A percentile compares a stretch with the other conserved stretches of the same genome.
Evolutionary conservation across 2,329 filamentous ascomycete genomes (phyloP).

Genomic region (Parastagonospora avenae): DNA sequence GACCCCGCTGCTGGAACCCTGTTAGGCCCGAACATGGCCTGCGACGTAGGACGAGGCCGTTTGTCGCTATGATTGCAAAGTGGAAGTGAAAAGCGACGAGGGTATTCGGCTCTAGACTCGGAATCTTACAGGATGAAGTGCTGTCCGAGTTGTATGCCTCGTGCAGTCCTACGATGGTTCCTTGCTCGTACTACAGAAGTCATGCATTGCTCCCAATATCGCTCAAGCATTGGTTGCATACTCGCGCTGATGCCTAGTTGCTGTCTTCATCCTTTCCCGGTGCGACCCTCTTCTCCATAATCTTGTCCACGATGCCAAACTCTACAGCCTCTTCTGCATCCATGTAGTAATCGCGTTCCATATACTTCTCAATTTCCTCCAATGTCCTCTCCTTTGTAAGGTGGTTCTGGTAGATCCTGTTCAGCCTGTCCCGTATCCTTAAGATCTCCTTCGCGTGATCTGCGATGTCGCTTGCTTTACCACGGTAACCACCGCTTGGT

Average conservation of each 20-base stretch:
- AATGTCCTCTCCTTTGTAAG: slow-evolving; percentile 78
- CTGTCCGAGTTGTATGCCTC: too few relatives aligned
- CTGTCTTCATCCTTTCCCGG: slow-evolving; percentile 45
- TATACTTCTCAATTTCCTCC: slow-evolving; percentile 87
- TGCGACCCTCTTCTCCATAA: slow-evolving; percentile 68
- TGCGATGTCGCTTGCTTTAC: slow-evolving; percentile 79
- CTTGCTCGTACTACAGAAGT: too few relatives aligned
- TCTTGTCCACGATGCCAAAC: slow-evolving; percentile 89
- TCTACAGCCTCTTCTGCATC: slow-evolving; percentile 86
- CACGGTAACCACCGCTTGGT: slow-evolving; percentile 75
- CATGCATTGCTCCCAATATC: too few relatives aligned
- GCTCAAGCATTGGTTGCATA: neutral
- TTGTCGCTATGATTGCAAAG: neutral
- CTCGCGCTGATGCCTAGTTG: slow-evolving; percentile 6
- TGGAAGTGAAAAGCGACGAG: neutral
- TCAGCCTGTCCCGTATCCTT: slow-evolving; percentile 80
- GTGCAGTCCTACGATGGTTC: too few relatives aligned
- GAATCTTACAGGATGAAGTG: too few relatives aligned
- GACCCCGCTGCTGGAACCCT: too few relatives aligned
- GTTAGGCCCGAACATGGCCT: too few relatives aligned
- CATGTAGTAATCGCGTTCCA: slow-evolving; percentile 97
- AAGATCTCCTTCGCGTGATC: slow-evolving; percentile 98
- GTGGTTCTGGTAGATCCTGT: slow-evolving; percentile 86
- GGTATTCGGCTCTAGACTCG: too few relatives aligned
- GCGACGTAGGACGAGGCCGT: too few relatives aligned